Base-by-base conservation (phyloP, 306 rosid species). In the Trifolium repens region DNA sequence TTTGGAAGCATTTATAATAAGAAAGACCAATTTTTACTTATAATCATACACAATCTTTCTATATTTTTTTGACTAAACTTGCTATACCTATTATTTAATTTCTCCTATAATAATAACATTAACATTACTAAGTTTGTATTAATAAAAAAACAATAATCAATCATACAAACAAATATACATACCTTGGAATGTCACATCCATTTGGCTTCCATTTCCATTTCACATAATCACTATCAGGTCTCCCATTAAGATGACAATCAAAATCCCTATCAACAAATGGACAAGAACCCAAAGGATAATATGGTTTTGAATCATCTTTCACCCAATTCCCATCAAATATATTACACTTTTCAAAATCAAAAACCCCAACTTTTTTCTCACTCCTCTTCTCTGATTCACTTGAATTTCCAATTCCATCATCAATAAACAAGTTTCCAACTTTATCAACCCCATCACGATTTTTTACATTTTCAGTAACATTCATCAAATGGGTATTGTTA, bases 131-230 rank as follows among this genome's bases (percentile, higher is more conserved):
- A 49, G 32, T 43, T 58, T 57, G 27, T 9, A 32, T 14, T 26
- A 40, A 65, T 10, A 40, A 40, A 22, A 22, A 59, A 80, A 66
- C 7, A 76, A 14, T 5, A 76, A 54, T 2, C 59, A 64, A n/a
- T 53, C 17, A 27, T 5, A 22, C 24, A 1, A 22, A 22, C 24
- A 22, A 1, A 22, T 0, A 22, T 24, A 7, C 81, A 78, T 84
- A 94, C 99, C 96, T 90, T 66, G 97, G 99, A 64, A 94, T 85
- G 57, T 88, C 81, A 78, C 99, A 94, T 30, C 81, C 88, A 75
- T 87, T 82, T 17, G 99, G 99, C 85, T 88, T 90, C 99, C 97
- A 94, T 85, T 61, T 94, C 99, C 99, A 94, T 68, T 88, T 92
- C 16, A 86, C 80, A 83, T 84, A 94, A 5, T 74, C 96, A 4